These are phyloP conservation scores for Acacia confusa DNA, from an alignment of 306 rosid species.

Conservation along the genomic window DNA sequence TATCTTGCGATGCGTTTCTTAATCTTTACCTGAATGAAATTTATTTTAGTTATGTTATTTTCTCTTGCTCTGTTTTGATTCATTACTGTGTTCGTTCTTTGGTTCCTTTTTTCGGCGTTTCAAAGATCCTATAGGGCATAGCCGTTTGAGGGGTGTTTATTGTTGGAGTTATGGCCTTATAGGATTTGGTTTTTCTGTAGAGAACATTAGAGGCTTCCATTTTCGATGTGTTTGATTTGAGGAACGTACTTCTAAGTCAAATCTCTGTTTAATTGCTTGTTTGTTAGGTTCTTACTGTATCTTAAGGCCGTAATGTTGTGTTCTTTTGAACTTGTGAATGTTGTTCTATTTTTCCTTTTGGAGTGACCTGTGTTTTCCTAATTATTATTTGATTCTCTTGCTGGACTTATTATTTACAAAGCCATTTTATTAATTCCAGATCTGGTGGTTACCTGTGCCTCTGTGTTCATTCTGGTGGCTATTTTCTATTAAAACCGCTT, in stretches of 20 bases:
- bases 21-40: background rate
- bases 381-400: too few relatives aligned
- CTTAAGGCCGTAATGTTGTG: background rate
- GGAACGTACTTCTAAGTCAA: background rate
- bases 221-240: background rate
- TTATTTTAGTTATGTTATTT: background rate
- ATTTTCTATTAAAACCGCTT: too few relatives aligned
- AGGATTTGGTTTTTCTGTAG: background rate
- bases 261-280: too few relatives aligned
- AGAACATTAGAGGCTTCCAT: background rate
- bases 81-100: background rate
- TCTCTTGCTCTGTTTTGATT: background rate
- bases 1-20: background rate
- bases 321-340: conserved; percentile 8
- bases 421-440: too few relatives aligned
- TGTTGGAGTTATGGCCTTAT: background rate
- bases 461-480: too few relatives aligned
- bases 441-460: too few relatives aligned
- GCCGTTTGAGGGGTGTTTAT: background rate
- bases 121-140: background rate
- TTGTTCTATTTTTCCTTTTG: background rate
- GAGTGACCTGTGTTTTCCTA: background rate
- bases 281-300: background rate
- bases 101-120: background rate
- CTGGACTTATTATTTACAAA: too few relatives aligned